Evolutionary conservation across 805 yeast genomes (phyloP).

Genomic region (Priceomyces carsonii): DNA sequence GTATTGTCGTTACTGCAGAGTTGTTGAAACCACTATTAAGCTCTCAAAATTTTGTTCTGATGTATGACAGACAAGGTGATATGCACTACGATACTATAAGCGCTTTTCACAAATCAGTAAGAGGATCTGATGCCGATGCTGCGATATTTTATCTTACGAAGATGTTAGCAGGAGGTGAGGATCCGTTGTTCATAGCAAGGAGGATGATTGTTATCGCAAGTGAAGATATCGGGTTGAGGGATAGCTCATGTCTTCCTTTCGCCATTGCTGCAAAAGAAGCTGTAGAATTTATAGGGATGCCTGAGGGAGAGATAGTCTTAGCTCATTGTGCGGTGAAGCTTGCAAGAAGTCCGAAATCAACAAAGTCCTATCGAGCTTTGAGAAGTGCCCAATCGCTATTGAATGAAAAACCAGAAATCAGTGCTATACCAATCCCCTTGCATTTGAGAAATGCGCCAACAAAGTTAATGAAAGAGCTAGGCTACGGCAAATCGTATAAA

Average conservation of each 20-base stretch:
- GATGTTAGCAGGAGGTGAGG: slow-evolving; percentile 94
- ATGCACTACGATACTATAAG: slow-evolving; percentile 93
- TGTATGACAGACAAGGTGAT: slow-evolving; percentile 88
- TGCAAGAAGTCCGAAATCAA: slow-evolving; percentile 83
- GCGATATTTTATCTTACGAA: slow-evolving; percentile 82
- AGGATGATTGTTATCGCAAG: slow-evolving; percentile 93
- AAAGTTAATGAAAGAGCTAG: slow-evolving; percentile 80
- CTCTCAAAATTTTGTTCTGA: slow-evolving; percentile 48
- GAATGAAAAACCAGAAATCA: slow-evolving; percentile 55
- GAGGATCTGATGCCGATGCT: slow-evolving; percentile 91
- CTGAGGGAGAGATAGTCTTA: slow-evolving; percentile 85
- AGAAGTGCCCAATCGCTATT: slow-evolving; percentile 61
- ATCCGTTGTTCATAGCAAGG: slow-evolving; percentile 84
- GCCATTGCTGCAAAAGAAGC: slow-evolving; percentile 86
- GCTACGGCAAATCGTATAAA: slow-evolving; percentile 81
- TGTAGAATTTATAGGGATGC: slow-evolving; percentile 87
- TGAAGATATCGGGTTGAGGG: slow-evolving; percentile 89
- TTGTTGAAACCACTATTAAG: slow-evolving; percentile 42
- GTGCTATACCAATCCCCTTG: slow-evolving; percentile 67
- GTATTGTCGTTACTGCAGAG: slow-evolving; percentile 40
- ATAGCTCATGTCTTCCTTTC: slow-evolving; percentile 81
- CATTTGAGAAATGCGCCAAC: slow-evolving; percentile 97
- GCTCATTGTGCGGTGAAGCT: slow-evolving; percentile 94
- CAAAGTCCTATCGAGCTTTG: slow-evolving; percentile 82
- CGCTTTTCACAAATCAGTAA: slow-evolving; percentile 89